These are phyloP conservation scores for Ceratobasidium papillatum DNA, from an alignment of 1,284 basidiomycete genomes.

Conservation along the genomic window DNA sequence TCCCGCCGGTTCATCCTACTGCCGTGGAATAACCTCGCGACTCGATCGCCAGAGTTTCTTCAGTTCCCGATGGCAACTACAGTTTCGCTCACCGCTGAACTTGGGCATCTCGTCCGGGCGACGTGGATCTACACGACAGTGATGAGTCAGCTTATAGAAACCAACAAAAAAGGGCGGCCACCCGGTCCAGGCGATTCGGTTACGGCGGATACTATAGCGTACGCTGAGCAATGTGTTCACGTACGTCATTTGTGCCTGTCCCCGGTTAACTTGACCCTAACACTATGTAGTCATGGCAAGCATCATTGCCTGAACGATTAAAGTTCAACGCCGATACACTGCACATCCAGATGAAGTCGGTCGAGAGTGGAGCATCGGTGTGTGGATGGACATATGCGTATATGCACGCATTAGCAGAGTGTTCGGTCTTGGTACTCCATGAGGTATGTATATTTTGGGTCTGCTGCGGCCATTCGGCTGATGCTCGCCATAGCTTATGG, in stretches of 20 bases:
- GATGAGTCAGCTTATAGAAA: constrained; percentile 39
- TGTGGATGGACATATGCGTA: constrained; percentile 79
- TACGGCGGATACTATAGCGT: constrained; percentile 25
- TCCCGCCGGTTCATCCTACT: not conserved
- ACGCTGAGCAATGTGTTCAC: constrained; percentile 41
- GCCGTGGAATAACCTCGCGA: constrained; percentile 7
- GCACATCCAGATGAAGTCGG: constrained; percentile 73
- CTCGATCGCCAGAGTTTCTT: constrained; percentile 40
- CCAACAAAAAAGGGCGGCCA: constrained; percentile 29
- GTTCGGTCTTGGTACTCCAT: constrained; percentile 68
- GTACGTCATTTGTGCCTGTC: constrained; percentile 33
- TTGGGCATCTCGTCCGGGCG: constrained; percentile 44
- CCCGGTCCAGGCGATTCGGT: constrained; percentile 26
- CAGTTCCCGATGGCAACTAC: constrained; percentile 18
- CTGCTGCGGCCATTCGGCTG: not conserved
- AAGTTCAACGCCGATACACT: constrained; percentile 72
- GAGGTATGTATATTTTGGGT: constrained; percentile 58
- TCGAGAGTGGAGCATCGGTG: constrained; percentile 73
- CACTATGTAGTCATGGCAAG: constrained; percentile 58
- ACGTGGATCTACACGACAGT: constrained; percentile 43
- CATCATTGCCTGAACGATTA: constrained; percentile 70
- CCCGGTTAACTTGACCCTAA: not conserved
- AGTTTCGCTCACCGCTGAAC: constrained; percentile 37
- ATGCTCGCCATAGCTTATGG: constrained; percentile 12
- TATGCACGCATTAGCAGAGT: constrained; percentile 74